phyloP scores from a whole-genome alignment of 202 grass and related monocot species.

The Eragrostis tef region DNA sequence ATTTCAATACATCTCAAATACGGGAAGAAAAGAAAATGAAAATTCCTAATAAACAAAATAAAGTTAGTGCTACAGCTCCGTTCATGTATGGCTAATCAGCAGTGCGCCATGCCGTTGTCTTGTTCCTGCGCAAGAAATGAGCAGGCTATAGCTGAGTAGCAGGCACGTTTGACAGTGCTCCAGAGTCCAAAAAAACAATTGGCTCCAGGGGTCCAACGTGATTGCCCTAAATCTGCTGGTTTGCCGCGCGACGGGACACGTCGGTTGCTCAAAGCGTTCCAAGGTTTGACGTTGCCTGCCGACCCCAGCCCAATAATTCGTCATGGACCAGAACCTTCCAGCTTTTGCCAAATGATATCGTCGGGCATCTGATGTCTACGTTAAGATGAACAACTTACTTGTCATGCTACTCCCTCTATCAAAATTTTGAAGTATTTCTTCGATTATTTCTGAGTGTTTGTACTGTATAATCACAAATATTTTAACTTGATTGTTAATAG shows the following conservation, averaged over 20 bases:
- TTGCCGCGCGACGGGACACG: neutral
- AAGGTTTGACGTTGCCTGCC: neutral
- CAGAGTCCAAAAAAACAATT: too few relatives aligned
- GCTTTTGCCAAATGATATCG: neutral
- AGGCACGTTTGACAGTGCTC: constrained; percentile 13
- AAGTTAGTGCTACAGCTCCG: neutral
- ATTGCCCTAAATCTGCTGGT: neutral
- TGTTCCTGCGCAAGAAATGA: neutral
- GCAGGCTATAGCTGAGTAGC: neutral
- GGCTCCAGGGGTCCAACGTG: neutral
- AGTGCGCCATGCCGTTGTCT: neutral
- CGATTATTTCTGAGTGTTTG: too few relatives aligned
- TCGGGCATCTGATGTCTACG: neutral
- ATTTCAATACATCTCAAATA: neutral
- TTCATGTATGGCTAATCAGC: neutral
- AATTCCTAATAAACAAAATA: neutral
- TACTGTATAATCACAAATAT: too few relatives aligned
- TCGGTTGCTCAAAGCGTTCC: neutral
- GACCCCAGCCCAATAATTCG: constrained; percentile 16
- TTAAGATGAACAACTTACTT: neutral
- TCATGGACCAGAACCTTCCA: constrained; percentile 7
- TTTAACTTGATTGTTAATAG: too few relatives aligned
- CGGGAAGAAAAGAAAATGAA: neutral
- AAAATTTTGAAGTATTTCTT: too few relatives aligned
- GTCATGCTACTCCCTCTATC: too few relatives aligned